Percentiles rank a stretch among this genome's conserved stretches.
Evolutionary conservation across 768 basidiomycete species (phyloP).

Genomic region (Suillus discolor): DNA sequence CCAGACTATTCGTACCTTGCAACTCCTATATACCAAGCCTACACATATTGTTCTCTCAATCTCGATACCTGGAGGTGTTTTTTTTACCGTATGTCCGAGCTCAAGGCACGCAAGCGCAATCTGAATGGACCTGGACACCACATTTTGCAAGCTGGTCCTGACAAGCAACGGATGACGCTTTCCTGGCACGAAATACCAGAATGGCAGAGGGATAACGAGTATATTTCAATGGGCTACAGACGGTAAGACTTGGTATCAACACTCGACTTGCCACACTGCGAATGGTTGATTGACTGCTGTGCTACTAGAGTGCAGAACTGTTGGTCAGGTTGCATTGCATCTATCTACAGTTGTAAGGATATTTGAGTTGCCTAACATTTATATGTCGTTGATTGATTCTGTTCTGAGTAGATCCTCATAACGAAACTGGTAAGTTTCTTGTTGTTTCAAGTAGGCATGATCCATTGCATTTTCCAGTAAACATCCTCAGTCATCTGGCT

Average conservation of each 20-base stretch:
- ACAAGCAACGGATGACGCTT: constrained; percentile 30
- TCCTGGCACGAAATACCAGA: constrained; percentile 62
- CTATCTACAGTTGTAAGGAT: constrained; percentile 67
- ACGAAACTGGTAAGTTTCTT: constrained; percentile 62
- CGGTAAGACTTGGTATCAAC: constrained; percentile 42
- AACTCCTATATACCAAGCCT: not conserved
- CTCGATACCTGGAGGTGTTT: not conserved
- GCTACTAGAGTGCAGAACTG: constrained; percentile 53
- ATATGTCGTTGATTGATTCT: constrained; percentile 19
- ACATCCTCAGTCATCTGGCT: constrained; percentile 83
- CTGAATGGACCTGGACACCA: constrained; percentile 14
- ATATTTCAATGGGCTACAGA: constrained; percentile 70
- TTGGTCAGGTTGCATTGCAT: constrained; percentile 63
- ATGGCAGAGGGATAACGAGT: constrained; percentile 78
- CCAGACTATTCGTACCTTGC: not conserved
- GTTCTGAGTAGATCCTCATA: constrained; percentile 62
- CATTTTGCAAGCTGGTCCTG: constrained; percentile 3
- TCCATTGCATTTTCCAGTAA: constrained; percentile 51
- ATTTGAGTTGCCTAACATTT: constrained; percentile 14
- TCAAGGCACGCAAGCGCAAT: constrained; percentile 2
- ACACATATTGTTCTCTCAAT: not conserved
- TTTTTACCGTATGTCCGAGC: not conserved
- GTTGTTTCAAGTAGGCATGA: not conserved
- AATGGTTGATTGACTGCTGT: constrained; percentile 7
- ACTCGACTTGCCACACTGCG: constrained; percentile 7